Evolutionary conservation across 2,329 filamentous ascomycete species (phyloP).

Genomic region (Fusarium globosum): DNA sequence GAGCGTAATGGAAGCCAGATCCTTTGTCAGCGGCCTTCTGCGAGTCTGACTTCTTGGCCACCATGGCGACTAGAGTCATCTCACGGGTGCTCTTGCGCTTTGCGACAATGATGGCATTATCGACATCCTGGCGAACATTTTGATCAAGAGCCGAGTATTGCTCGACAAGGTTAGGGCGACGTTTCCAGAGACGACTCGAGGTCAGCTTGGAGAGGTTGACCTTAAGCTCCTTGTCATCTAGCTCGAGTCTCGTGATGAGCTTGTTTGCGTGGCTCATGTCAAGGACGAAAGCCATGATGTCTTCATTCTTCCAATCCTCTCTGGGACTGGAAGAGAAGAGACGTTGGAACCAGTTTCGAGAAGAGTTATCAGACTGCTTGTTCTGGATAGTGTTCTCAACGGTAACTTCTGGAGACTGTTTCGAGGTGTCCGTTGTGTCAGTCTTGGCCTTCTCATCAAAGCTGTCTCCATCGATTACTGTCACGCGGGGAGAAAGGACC

Average conservation of each 20-base stretch:
- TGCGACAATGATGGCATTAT: not conserved
- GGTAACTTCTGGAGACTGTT: not conserved
- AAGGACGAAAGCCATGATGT: not conserved
- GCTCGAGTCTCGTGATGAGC: not conserved
- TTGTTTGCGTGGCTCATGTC: not conserved
- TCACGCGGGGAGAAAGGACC: not conserved
- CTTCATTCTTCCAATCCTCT: not conserved
- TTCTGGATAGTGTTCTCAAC: too few species aligned
- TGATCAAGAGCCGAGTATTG: not conserved
- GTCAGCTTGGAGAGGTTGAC: not conserved
- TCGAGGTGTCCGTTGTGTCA: accelerated
- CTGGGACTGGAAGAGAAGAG: not conserved
- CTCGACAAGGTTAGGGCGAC: not conserved
- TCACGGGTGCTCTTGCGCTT: not conserved
- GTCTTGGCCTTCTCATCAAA: not conserved
- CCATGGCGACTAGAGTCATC: not conserved
- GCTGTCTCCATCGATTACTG: not conserved
- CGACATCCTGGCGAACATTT: not conserved
- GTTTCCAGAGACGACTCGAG: not conserved
- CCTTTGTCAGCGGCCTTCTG: not conserved
- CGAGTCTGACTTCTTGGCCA: not conserved
- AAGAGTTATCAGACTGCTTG: accelerated
- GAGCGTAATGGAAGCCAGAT: not conserved
- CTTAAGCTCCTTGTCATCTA: not conserved
- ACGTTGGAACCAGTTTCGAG: not conserved